These are phyloP conservation scores for Tricholoma furcatifolium DNA, from an alignment of 768 basidiomycete species.

Conservation along the genomic window DNA sequence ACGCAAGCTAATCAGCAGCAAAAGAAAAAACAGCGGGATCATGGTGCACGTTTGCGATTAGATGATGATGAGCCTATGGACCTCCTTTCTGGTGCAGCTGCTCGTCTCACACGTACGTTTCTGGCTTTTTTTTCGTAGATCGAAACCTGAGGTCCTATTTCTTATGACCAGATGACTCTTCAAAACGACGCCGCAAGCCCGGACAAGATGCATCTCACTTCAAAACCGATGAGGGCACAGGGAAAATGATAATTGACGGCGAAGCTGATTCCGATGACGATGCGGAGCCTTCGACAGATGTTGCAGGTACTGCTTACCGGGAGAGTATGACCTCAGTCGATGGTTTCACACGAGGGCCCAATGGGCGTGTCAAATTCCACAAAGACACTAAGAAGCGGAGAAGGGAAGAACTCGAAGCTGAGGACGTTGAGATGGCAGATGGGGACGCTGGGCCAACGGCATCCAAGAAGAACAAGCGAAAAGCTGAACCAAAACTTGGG, in stretches of 20 bases:
- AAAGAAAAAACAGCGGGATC: conserved; percentile 31
- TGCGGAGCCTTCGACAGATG: conserved; percentile 42
- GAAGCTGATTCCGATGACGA: conserved; percentile 47
- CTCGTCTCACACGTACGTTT: conserved; percentile 68
- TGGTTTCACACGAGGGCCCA: conserved; percentile 82
- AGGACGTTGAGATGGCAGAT: conserved; percentile 79
- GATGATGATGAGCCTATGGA: conserved; percentile 97
- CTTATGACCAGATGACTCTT: conserved; percentile 35
- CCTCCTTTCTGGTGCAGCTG: conserved; percentile 76
- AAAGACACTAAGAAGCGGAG: conserved; percentile 95
- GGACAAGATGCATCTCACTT: conserved; percentile 86
- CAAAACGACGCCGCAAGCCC: conserved; percentile 64
- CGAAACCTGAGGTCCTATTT: not conserved
- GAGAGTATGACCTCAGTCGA: conserved; percentile 84
- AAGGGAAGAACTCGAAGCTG: conserved; percentile 61
- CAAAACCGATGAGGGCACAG: conserved; percentile 82
- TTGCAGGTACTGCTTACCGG: conserved; percentile 77
- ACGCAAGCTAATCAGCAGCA: conserved; percentile 19
- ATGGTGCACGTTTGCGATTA: conserved; percentile 67
- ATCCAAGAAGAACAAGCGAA: conserved; percentile 56
- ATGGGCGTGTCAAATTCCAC: conserved; percentile 91
- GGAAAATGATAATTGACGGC: conserved; percentile 77
- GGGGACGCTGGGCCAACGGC: conserved; percentile 43
- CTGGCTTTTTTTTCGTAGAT: not conserved
- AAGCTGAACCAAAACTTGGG: conserved; percentile 54